phyloP scores from a whole-genome alignment of 352 stramenopile species.

The Globisporangium carolinianum region DNA sequence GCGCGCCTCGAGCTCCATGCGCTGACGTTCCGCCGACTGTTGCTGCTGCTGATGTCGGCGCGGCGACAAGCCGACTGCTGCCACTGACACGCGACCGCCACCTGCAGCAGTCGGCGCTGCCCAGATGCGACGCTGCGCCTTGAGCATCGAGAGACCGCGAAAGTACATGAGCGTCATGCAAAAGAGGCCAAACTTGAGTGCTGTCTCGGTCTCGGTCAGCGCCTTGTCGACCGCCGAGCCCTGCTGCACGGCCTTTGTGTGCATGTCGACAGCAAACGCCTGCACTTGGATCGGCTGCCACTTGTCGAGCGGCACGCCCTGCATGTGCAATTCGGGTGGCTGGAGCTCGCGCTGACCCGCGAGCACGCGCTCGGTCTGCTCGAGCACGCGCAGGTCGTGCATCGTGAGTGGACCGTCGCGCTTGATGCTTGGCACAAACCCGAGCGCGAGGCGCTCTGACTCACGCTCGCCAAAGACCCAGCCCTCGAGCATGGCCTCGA shows the following conservation, averaged over 20 bases:
- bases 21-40: conserved; percentile 24
- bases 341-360: conserved; percentile 23
- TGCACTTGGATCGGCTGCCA: conserved; percentile 70
- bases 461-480: conserved; percentile 94
- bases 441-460: conserved; percentile 56
- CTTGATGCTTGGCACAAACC: conserved; percentile 85
- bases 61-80: conserved; percentile 19
- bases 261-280: conserved; percentile 36
- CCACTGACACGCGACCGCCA: too few species aligned
- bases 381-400: conserved; percentile 55
- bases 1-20: conserved; percentile 43
- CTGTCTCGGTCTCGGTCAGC: conserved; percentile 85
- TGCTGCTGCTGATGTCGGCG: conserved; percentile 6
- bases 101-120: conserved; percentile 16
- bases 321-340: conserved; percentile 26
- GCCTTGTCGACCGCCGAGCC: conserved; percentile 55
- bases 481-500: conserved; percentile 94
- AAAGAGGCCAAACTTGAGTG: conserved; percentile 95
- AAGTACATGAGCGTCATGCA: conserved; percentile 97
- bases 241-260: conserved; percentile 64
- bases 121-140: conserved; percentile 80
- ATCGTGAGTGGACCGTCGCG: conserved; percentile 63
- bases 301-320: conserved; percentile 55
- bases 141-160: conserved; percentile 81
- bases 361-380: conserved; percentile 40